These are phyloP conservation scores for Mycocentrospora acerina DNA, from an alignment of 2,329 filamentous ascomycete genomes.

Conservation along the genomic window DNA sequence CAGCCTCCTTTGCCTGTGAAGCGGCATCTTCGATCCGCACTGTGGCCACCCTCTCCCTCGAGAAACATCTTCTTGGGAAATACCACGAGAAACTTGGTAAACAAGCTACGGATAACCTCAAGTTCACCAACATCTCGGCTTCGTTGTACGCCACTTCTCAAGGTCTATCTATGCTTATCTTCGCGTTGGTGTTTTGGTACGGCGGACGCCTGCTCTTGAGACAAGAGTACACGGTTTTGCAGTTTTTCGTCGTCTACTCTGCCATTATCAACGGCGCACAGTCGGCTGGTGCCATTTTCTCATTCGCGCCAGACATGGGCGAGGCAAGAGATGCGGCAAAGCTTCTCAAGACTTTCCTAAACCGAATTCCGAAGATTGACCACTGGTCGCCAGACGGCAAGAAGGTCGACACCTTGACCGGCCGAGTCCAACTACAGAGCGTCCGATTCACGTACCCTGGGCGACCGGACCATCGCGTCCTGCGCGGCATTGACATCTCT, in stretches of 20 bases:
- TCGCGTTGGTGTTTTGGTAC: conserved; percentile 44
- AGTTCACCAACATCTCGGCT: conserved; percentile 75
- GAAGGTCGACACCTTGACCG: conserved; percentile 58
- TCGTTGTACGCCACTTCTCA: conserved; percentile 81
- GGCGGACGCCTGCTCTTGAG: conserved; percentile 34
- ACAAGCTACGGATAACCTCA: conserved; percentile 70
- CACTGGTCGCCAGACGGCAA: conserved; percentile 42
- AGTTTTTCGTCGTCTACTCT: conserved; percentile 91
- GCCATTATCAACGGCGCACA: conserved; percentile 89
- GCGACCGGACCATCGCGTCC: conserved; percentile 85
- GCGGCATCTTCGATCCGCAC: conserved; percentile 93
- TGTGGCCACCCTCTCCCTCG: conserved; percentile 87
- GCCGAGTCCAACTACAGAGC: conserved; percentile 82
- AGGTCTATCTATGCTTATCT: conserved; percentile 61
- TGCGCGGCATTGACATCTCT: conserved; percentile 76
- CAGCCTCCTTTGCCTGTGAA: conserved; percentile 88
- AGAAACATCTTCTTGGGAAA: conserved; percentile 72
- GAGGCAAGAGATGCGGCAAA: conserved; percentile 85
- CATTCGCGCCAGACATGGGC: conserved; percentile 94
- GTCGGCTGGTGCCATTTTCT: conserved; percentile 89
- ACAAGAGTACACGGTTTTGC: conserved; percentile 67
- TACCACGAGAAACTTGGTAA: conserved; percentile 70
- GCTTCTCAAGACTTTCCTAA: conserved; percentile 80
- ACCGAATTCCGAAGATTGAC: conserved; percentile 73
- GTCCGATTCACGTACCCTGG: conserved; percentile 96